phyloP scores from a whole-genome alignment of 2,329 filamentous ascomycete genomes.

The Cladosporium velox region DNA sequence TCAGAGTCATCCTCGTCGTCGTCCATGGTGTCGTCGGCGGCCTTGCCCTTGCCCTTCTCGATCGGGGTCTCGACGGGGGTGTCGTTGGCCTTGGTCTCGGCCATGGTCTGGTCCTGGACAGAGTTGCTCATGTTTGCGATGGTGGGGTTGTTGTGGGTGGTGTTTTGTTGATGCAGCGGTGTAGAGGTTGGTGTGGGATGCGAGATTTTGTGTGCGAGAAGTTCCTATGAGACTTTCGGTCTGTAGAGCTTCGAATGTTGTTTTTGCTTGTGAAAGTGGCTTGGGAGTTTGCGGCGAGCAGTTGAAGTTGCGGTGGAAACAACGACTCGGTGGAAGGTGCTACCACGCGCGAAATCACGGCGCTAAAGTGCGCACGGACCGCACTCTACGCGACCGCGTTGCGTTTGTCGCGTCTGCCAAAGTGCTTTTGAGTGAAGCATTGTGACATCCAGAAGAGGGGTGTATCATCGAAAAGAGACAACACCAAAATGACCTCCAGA shows the following conservation, averaged over 20 bases:
- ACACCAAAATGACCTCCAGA: conserved; percentile 42
- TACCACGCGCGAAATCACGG: conserved; percentile 4
- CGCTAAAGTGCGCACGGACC: neutral
- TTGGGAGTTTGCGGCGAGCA: conserved; percentile 12
- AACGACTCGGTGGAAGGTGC: conserved; percentile 11
- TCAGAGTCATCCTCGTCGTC: conserved; percentile 48
- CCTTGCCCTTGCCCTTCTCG: conserved; percentile 89
- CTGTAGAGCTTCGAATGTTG: neutral
- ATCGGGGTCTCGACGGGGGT: conserved; percentile 39
- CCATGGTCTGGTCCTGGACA: conserved; percentile 29
- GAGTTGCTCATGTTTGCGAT: conserved; percentile 31
- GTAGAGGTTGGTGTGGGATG: neutral
- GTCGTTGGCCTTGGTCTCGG: conserved; percentile 31
- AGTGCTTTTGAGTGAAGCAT: neutral
- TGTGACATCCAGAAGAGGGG: conserved; percentile 14
- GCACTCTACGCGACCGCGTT: neutral
- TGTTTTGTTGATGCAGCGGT: conserved; percentile 18
- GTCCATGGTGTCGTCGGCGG: conserved; percentile 67
- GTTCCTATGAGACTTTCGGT: neutral
- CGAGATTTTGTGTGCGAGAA: neutral
- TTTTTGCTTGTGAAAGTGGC: conserved; percentile 9
- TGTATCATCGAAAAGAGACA: neutral
- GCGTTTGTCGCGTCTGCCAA: neutral
- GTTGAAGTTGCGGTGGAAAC: conserved; percentile 20
- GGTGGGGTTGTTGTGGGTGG: conserved; percentile 7